Conservation (phyloP, 2,329 filamentous ascomycete species). For the Paecilomyces formosus region DNA sequence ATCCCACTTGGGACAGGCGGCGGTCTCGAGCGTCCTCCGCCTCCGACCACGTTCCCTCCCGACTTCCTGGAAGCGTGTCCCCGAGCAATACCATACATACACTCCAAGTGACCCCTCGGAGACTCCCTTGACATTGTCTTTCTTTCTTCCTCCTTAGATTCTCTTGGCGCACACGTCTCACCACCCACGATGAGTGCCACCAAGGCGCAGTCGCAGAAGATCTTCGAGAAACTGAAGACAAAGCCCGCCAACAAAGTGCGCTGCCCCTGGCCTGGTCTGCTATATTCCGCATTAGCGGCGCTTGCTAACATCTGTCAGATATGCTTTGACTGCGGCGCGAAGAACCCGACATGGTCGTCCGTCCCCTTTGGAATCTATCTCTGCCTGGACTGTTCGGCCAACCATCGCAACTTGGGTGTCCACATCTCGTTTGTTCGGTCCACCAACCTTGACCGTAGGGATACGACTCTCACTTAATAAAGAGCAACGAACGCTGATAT, state of each 20-base stretch:
- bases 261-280: conserved; percentile 14
- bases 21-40: conserved; percentile 3
- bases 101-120: conserved; percentile 6
- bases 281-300: background rate
- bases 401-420: conserved; percentile 94
- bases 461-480: conserved; percentile 8
- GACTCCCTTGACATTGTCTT: conserved; percentile 2
- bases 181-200: conserved; percentile 57
- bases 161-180: conserved; percentile 2
- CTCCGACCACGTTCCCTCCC: conserved; percentile 33
- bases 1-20: conserved; percentile 24
- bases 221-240: conserved; percentile 94
- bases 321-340: conserved; percentile 96
- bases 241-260: conserved; percentile 91
- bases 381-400: conserved; percentile 93
- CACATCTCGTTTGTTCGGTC: conserved; percentile 99
- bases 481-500: conserved; percentile 12
- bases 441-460: conserved; percentile 94
- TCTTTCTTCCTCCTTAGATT: conserved; percentile 1
- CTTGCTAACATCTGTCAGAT: conserved; percentile 49
- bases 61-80: conserved; percentile 11
- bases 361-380: conserved; percentile 96
- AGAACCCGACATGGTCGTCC: conserved; percentile 98
- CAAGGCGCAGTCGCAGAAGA: conserved; percentile 91
- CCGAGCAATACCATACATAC: conserved; percentile 6